Evolutionary conservation across 2,329 filamentous ascomycete genomes (phyloP).

Genomic region (Stagonosporopsis vannaccii): DNA sequence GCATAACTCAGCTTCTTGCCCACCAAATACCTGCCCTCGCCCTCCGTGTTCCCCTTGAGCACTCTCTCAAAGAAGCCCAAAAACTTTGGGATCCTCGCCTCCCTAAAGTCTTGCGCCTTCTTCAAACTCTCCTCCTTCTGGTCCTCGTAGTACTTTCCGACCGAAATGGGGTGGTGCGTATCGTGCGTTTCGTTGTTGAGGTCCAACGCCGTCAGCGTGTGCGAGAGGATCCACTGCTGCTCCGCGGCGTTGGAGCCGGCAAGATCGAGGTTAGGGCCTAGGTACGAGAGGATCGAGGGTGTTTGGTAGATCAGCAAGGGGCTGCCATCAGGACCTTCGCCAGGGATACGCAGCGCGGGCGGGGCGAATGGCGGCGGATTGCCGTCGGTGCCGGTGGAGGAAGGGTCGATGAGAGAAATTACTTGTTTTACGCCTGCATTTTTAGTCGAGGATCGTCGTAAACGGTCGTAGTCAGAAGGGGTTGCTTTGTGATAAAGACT

Average conservation of each 20-base stretch:
- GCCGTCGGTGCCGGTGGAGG: constrained; percentile 53
- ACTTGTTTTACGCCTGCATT: constrained; percentile 57
- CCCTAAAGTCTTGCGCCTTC: constrained; percentile 65
- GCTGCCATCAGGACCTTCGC: constrained; percentile 60
- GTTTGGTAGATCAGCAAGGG: constrained; percentile 72
- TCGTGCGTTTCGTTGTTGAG: constrained; percentile 77
- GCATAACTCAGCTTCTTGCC: constrained; percentile 72
- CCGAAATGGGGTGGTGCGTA: constrained; percentile 74
- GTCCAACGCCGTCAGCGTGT: constrained; percentile 75
- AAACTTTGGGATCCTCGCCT: constrained; percentile 73
- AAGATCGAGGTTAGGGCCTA: constrained; percentile 68
- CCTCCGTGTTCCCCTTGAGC: constrained; percentile 64
- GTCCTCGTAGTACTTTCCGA: constrained; percentile 72
- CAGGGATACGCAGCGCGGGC: constrained; percentile 65
- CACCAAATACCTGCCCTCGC: constrained; percentile 70
- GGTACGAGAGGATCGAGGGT: constrained; percentile 75
- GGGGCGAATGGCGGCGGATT: constrained; percentile 74
- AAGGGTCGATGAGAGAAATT: constrained; percentile 55
- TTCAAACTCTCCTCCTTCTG: constrained; percentile 72
- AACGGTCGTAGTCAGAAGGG: neutral
- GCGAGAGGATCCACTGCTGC: constrained; percentile 66
- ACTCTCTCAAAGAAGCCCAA: constrained; percentile 74
- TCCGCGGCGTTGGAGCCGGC: constrained; percentile 58
- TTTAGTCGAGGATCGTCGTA: neutral
- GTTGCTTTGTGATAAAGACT: neutral